These are phyloP conservation scores for Backusella sp. DNA, from an alignment of 192 early-diverging fungal species.

Conservation along the genomic window DNA sequence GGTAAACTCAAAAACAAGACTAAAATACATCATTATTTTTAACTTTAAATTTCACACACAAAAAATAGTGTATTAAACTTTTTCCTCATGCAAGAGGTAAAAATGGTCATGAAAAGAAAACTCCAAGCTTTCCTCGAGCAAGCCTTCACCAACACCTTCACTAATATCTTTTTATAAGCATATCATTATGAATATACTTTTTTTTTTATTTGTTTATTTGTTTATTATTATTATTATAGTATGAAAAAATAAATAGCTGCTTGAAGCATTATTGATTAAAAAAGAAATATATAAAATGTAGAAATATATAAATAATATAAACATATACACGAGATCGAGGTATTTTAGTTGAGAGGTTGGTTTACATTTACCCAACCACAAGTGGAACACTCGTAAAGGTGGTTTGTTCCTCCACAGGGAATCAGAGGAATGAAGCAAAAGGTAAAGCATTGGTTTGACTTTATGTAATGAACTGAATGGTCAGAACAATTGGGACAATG, in stretches of 20 bases:
- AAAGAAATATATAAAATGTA: background rate
- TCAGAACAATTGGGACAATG: conserved; percentile 36
- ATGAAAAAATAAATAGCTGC: background rate
- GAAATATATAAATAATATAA: too few relatives aligned
- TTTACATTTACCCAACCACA: conserved; percentile 40
- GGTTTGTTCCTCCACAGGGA: conserved; percentile 31
- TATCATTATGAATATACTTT: background rate
- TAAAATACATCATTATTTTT: background rate
- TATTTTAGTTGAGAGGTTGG: conserved; percentile 23
- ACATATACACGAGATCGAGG: background rate
- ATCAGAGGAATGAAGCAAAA: conserved; percentile 42
- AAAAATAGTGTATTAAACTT: background rate
- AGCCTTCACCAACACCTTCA: background rate
- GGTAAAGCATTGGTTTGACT: conserved; percentile 37
- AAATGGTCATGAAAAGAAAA: background rate
- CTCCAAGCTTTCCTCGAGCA: background rate
- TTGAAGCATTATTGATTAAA: background rate
- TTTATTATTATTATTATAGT: conserved; percentile 1
- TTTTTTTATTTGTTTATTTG: background rate
- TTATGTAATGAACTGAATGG: conserved; percentile 26
- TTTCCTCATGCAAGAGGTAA: background rate
- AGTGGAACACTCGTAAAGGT: conserved; percentile 36
- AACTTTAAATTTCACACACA: background rate
- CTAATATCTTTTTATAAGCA: background rate
- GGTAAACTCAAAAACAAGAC: background rate